These are phyloP conservation scores for Spathaspora jeffriesii DNA, from an alignment of 1,139 yeast genomes.

Conservation along the genomic window DNA sequence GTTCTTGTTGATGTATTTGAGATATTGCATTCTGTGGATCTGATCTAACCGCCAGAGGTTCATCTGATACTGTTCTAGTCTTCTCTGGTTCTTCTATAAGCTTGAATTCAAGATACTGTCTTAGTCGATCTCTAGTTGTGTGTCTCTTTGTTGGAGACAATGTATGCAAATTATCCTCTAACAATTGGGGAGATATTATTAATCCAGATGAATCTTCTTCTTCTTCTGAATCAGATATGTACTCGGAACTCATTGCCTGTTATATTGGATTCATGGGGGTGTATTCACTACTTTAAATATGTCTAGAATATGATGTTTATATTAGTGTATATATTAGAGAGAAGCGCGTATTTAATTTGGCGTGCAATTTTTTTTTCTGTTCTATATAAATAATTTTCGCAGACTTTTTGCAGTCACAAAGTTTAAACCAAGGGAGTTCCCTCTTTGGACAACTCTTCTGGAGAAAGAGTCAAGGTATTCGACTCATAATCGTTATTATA, in stretches of 20 bases:
- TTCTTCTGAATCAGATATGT: slow-evolving; percentile 19
- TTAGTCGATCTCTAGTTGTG: slow-evolving; percentile 3
- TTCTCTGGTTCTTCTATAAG: not conserved
- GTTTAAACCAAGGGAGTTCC: slow-evolving; percentile 9
- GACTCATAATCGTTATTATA: slow-evolving; percentile 12
- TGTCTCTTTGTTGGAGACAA: slow-evolving; percentile 9
- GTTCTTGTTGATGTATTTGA: not conserved
- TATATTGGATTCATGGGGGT: not conserved
- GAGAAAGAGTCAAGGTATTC: slow-evolving; percentile 5
- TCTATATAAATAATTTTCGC: not conserved
- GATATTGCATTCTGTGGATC: not conserved
- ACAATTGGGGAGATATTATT: slow-evolving; percentile 5
- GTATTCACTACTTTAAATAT: not conserved
- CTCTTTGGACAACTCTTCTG: slow-evolving; percentile 8
- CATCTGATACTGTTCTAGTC: not conserved
- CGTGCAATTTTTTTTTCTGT: not conserved
- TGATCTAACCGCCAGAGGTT: not conserved
- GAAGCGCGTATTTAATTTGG: not conserved
- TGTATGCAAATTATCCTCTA: slow-evolving; percentile 8
- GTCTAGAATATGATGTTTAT: too few relatives aligned
- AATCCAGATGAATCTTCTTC: slow-evolving; percentile 5
- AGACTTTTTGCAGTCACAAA: not conserved
- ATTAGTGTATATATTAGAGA: not conserved
- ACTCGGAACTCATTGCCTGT: slow-evolving; percentile 11
- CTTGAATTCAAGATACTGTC: not conserved